Evolutionary conservation across 306 rosid species (phyloP).

Genomic region (Prunus salicina): DNA sequence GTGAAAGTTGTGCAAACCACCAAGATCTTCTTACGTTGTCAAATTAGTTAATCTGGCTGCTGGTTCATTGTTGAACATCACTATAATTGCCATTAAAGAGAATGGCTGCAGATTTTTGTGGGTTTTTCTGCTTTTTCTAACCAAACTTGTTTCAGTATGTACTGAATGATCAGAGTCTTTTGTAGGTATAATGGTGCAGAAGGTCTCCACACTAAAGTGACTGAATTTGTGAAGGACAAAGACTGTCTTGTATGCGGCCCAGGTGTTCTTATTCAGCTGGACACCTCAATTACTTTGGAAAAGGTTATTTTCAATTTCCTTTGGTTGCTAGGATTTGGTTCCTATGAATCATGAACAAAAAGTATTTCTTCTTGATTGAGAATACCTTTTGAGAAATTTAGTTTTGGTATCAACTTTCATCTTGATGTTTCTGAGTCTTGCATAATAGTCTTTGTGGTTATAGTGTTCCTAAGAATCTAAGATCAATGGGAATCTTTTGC

Average conservation of each 20-base stretch:
- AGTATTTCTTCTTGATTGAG: not conserved
- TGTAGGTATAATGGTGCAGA: slow-evolving; percentile 87
- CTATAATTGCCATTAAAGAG: not conserved
- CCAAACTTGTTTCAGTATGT: not conserved
- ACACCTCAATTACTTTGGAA: slow-evolving; percentile 75
- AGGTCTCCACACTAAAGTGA: slow-evolving; percentile 90
- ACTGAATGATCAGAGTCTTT: slow-evolving; percentile 29
- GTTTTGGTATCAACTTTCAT: not conserved
- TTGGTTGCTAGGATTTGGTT: not conserved
- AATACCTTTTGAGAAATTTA: not conserved
- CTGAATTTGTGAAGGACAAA: slow-evolving; percentile 87
- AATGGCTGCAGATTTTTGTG: not conserved
- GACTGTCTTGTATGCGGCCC: slow-evolving; percentile 97
- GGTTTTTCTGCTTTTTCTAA: not conserved
- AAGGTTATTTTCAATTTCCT: slow-evolving; percentile 48
- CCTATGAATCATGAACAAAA: slow-evolving; percentile 8
- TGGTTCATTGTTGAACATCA: not conserved
- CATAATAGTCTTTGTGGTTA: not conserved
- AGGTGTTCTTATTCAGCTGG: slow-evolving; percentile 83
- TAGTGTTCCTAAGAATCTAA: not conserved
- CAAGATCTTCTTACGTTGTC: not conserved
- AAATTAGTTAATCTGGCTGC: not conserved
- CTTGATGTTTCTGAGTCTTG: not conserved
- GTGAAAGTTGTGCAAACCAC: not conserved
- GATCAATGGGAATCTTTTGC: not conserved